Evolutionary conservation across 108 stramenopile genomes (phyloP).

Genomic region (Nitzschia sp.): DNA sequence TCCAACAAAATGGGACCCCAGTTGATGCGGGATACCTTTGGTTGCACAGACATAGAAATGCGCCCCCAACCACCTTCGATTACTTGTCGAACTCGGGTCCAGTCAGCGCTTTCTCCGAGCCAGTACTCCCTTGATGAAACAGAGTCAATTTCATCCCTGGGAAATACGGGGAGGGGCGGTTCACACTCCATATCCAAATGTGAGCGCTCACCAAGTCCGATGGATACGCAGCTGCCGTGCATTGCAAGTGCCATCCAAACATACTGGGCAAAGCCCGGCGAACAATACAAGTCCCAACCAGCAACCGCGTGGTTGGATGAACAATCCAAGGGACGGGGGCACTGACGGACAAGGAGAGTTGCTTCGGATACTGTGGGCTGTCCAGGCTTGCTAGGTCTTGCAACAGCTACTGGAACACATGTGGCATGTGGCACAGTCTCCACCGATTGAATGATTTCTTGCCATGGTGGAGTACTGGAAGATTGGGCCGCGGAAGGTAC

Average conservation of each 20-base stretch:
- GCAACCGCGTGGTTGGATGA: slow-evolving; percentile 49
- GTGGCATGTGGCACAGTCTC: slow-evolving; percentile 1
- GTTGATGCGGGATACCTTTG: neutral
- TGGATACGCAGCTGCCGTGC: slow-evolving; percentile 45
- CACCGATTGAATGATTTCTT: neutral
- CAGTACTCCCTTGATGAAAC: slow-evolving; percentile 54
- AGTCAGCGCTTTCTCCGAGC: slow-evolving; percentile 27
- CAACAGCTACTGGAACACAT: neutral
- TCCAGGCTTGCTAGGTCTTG: neutral
- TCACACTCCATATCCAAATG: slow-evolving; percentile 58
- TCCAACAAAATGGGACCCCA: slow-evolving; percentile 5
- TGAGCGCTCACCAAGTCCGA: slow-evolving; percentile 72
- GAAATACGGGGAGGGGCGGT: slow-evolving; percentile 75
- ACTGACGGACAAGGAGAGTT: slow-evolving; percentile 14
- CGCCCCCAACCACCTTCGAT: slow-evolving; percentile 43
- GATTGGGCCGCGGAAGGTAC: neutral
- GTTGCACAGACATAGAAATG: slow-evolving; percentile 2
- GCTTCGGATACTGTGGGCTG: neutral
- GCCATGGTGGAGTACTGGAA: neutral
- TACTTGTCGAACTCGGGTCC: slow-evolving; percentile 14
- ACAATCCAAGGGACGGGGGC: slow-evolving; percentile 33
- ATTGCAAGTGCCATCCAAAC: slow-evolving; percentile 54
- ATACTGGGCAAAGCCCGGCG: slow-evolving; percentile 31
- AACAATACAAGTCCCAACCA: slow-evolving; percentile 72
- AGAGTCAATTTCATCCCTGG: slow-evolving; percentile 76